Evolutionary conservation across 108 stramenopile species (phyloP).

Genomic region (Mayamaea pseudoterrestris): DNA sequence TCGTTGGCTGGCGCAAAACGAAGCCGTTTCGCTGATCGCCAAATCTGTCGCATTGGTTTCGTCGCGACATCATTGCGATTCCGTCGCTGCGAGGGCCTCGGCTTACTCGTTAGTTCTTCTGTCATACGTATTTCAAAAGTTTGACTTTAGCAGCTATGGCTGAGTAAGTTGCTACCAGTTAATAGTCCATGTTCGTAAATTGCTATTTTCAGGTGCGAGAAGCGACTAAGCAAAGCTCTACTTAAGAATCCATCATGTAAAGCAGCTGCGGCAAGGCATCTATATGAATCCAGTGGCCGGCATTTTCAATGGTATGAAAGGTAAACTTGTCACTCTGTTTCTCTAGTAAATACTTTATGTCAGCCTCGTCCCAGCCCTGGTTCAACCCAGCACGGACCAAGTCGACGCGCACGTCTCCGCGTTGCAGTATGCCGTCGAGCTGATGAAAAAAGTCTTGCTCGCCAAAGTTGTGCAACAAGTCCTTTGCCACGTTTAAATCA

Average conservation of each 20-base stretch:
- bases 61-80: too few species aligned
- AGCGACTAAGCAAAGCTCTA: neutral
- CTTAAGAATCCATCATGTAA: constrained; percentile 19
- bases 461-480: constrained; percentile 46
- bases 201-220: neutral
- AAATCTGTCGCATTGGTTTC: too few species aligned
- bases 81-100: too few species aligned
- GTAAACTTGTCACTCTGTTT: constrained; percentile 18
- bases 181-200: too few species aligned
- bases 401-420: constrained; percentile 19
- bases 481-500: constrained; percentile 50
- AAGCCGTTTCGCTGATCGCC: too few species aligned
- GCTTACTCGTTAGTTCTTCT: too few species aligned
- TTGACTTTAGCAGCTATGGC: too few species aligned
- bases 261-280: constrained; percentile 70
- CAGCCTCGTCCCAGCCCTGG: constrained; percentile 37
- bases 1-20: too few species aligned
- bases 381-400: constrained; percentile 73
- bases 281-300: constrained; percentile 86
- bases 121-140: too few species aligned
- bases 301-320: constrained; percentile 57
- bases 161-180: too few species aligned
- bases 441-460: constrained; percentile 43
- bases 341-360: constrained; percentile 27
- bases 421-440: constrained; percentile 19